phyloP scores from a whole-genome alignment of 2,329 filamentous ascomycete genomes.

The Basipetospora chlamydospora region DNA sequence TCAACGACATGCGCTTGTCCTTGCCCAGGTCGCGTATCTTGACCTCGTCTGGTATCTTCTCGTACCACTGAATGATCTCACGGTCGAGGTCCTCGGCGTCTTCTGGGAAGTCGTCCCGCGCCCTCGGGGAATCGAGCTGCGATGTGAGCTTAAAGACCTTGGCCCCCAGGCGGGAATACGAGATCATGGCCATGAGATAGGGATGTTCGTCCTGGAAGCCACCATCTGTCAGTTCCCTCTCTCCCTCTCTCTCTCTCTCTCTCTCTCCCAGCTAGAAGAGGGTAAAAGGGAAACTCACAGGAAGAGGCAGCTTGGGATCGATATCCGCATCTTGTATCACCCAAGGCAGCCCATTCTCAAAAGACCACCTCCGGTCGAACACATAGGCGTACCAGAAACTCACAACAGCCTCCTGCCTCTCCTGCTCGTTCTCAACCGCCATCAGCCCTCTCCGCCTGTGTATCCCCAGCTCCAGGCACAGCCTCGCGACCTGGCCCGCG shows the following conservation, averaged over 20 bases:
- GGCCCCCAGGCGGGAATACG: conserved; percentile 67
- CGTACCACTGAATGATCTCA: conserved; percentile 79
- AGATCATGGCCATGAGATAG: conserved; percentile 72
- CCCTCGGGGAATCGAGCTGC: conserved; percentile 46
- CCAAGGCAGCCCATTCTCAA: conserved; percentile 79
- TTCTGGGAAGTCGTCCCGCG: conserved; percentile 51
- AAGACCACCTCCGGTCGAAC: conserved; percentile 74
- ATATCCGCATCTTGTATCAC: conserved; percentile 76
- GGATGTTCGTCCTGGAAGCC: conserved; percentile 36
- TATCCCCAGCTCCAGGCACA: conserved; percentile 72
- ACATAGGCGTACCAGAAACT: conserved; percentile 82
- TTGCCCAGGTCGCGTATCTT: conserved; percentile 44
- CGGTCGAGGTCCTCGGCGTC: conserved; percentile 72
- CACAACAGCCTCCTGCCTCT: conserved; percentile 51
- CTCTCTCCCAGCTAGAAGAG: no score
- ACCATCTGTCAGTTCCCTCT: conserved; percentile 10
- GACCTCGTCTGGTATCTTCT: conserved; percentile 49
- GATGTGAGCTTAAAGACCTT: conserved; percentile 77
- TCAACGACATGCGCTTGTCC: conserved; percentile 35
- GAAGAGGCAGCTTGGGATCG: conserved; percentile 63
- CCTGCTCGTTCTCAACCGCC: conserved; percentile 52
- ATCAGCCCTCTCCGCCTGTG: conserved; percentile 63
- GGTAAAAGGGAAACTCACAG: conserved; percentile 36
- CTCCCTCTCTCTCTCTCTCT: no score
- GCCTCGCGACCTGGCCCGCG: conserved; percentile 66